These are phyloP conservation scores for Gillenia trifoliata DNA, from an alignment of 306 rosid genomes.

Conservation along the genomic window DNA sequence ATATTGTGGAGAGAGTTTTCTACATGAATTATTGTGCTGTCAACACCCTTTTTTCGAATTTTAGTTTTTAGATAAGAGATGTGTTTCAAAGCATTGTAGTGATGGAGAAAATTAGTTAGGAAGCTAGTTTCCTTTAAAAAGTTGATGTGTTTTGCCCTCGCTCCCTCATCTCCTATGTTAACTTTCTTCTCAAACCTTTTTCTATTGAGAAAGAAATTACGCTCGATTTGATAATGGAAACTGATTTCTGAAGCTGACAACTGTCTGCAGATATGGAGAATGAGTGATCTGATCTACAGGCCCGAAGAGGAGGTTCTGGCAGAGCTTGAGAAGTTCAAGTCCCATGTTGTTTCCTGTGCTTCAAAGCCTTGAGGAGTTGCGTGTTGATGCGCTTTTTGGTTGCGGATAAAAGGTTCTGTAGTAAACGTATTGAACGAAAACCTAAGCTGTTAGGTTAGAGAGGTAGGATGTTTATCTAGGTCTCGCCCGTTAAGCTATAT, in stretches of 20 bases:
- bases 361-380: slow-evolving; percentile 48
- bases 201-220: neutral
- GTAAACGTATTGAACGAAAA: neutral
- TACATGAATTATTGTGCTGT: neutral
- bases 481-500: neutral
- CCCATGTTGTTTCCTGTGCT: slow-evolving; percentile 82
- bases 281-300: slow-evolving; percentile 93
- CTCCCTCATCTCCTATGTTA: neutral
- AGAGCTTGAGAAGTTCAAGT: slow-evolving; percentile 92
- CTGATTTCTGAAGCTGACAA: neutral
- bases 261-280: slow-evolving; percentile 89
- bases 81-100: neutral
- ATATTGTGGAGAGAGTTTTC: neutral
- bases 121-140: neutral
- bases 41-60: neutral
- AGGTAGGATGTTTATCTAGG: neutral
- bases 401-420: neutral
- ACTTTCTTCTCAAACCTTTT: neutral
- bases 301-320: slow-evolving; percentile 95
- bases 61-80: no score
- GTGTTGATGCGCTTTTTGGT: neutral
- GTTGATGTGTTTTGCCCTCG: neutral
- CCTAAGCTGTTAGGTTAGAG: neutral
- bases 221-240: neutral
- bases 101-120: neutral